phyloP scores from a whole-genome alignment of 176 grass and related monocot species.

The Aegilops longissima region DNA sequence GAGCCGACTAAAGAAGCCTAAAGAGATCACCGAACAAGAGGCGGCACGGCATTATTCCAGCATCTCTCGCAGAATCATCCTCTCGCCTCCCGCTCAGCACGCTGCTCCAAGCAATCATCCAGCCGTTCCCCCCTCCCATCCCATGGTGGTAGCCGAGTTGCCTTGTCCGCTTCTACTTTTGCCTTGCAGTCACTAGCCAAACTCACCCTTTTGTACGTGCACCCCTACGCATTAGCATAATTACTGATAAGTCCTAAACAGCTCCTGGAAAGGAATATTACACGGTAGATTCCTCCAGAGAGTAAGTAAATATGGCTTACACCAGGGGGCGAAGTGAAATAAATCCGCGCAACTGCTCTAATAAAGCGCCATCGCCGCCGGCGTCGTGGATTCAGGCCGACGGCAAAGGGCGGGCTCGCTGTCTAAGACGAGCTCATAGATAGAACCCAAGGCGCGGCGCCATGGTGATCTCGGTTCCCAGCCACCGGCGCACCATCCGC shows the following conservation, averaged over 20 bases:
- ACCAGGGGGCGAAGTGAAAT: not conserved
- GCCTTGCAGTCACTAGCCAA: too few species aligned
- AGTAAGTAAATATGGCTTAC: not conserved
- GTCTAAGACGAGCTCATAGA: not conserved
- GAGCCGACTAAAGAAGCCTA: not conserved
- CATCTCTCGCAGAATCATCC: slow-evolving; percentile 6
- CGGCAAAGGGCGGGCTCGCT: not conserved
- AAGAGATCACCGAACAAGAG: not conserved
- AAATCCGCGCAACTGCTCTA: not conserved
- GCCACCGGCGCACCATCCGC: slow-evolving; percentile 49
- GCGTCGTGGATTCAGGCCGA: not conserved
- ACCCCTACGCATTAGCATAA: too few species aligned
- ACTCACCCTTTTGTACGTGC: too few species aligned
- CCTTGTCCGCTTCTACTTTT: too few species aligned
- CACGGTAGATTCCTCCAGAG: not conserved
- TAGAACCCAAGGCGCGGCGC: not conserved
- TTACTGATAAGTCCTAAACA: too few species aligned
- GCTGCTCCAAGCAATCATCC: not conserved
- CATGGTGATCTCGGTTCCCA: slow-evolving; percentile 75
- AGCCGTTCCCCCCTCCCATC: too few species aligned
- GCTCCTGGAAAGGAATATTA: slow-evolving; percentile 3
- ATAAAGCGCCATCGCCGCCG: not conserved
- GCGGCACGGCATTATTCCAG: not conserved
- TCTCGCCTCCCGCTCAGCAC: not conserved
- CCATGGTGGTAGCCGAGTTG: too few species aligned